Percentiles rank a stretch among this genome's conserved stretches.
These are phyloP conservation scores for Nitzschia sp. DNA, from an alignment of 108 stramenopile species.

Conservation along the genomic window DNA sequence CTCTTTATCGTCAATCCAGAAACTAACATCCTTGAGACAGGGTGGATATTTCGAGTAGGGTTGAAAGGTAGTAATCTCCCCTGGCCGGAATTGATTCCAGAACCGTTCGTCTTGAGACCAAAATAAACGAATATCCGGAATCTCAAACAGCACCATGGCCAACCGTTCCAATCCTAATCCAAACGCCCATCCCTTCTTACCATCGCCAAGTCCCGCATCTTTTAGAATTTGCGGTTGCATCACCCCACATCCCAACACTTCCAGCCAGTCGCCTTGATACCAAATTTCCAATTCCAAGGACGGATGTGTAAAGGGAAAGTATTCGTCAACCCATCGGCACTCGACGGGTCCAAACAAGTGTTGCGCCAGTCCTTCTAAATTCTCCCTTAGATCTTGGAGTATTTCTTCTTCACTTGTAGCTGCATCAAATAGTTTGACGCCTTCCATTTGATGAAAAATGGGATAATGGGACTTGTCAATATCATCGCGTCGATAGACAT, in stretches of 20 bases:
- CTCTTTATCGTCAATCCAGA: slow-evolving; percentile 59
- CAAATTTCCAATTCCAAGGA: slow-evolving; percentile 92
- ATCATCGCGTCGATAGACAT: slow-evolving; percentile 98
- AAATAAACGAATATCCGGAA: slow-evolving; percentile 98
- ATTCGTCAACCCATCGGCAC: slow-evolving; percentile 78
- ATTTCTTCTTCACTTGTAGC: slow-evolving; percentile 38
- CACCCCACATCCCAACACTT: slow-evolving; percentile 96
- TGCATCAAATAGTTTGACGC: slow-evolving; percentile 78
- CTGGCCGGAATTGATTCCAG: slow-evolving; percentile 79
- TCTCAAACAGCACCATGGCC: slow-evolving; percentile 95
- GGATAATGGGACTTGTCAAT: slow-evolving; percentile 98
- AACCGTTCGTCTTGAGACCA: slow-evolving; percentile 93
- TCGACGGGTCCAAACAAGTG: slow-evolving; percentile 77
- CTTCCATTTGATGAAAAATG: slow-evolving; percentile 99
- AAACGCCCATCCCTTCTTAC: slow-evolving; percentile 88
- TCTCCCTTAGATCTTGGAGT: slow-evolving; percentile 65
- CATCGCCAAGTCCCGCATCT: slow-evolving; percentile 21
- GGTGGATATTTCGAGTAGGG: slow-evolving; percentile 96
- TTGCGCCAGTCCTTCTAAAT: slow-evolving; percentile 80
- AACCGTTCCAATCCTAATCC: slow-evolving; percentile 95
- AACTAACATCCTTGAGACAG: slow-evolving; percentile 93
- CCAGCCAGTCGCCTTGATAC: slow-evolving; percentile 93
- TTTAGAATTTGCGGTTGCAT: slow-evolving; percentile 74
- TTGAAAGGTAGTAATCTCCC: slow-evolving; percentile 79
- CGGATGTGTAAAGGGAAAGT: slow-evolving; percentile 97